phyloP scores from a whole-genome alignment of 805 yeast species.

The Hanseniaspora jakobsenii region DNA sequence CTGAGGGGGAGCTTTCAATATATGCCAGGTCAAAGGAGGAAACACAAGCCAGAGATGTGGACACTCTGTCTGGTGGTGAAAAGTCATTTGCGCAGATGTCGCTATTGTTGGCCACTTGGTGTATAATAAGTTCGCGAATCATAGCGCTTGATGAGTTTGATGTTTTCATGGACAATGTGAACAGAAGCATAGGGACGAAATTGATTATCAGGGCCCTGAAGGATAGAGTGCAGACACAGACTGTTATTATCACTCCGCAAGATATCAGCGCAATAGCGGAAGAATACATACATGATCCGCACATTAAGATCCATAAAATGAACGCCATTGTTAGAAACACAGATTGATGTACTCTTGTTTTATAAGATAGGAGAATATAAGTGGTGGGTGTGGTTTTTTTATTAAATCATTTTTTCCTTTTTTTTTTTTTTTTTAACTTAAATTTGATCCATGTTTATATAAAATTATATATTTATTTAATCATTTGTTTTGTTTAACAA shows the following conservation, averaged over 20 bases:
- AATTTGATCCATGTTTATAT: conserved; percentile 20
- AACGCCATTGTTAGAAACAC: conserved; percentile 31
- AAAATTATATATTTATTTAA: conserved; percentile 24
- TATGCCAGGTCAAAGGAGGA: conserved; percentile 14
- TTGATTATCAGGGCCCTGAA: conserved; percentile 59
- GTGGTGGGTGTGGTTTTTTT: conserved; percentile 24
- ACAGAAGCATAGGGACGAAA: conserved; percentile 66
- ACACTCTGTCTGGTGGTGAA: conserved; percentile 91
- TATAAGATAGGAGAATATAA: background rate
- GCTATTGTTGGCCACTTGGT: conserved; percentile 80
- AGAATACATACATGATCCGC: conserved; percentile 33
- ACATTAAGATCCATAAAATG: conserved; percentile 54
- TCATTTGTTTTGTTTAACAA: background rate
- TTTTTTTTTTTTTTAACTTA: background rate
- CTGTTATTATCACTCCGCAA: conserved; percentile 88
- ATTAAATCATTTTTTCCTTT: conserved; percentile 5
- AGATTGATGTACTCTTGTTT: no score
- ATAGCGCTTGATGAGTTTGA: conserved; percentile 94
- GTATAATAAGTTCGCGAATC: conserved; percentile 73
- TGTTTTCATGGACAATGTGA: conserved; percentile 92
- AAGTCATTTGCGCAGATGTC: conserved; percentile 89
- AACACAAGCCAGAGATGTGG: conserved; percentile 45
- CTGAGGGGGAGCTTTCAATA: conserved; percentile 7
- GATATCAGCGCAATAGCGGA: conserved; percentile 59
- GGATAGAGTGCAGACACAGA: conserved; percentile 49